Conservation (phyloP, 306 rosid genomes). For the Vigna nakashimae region DNA sequence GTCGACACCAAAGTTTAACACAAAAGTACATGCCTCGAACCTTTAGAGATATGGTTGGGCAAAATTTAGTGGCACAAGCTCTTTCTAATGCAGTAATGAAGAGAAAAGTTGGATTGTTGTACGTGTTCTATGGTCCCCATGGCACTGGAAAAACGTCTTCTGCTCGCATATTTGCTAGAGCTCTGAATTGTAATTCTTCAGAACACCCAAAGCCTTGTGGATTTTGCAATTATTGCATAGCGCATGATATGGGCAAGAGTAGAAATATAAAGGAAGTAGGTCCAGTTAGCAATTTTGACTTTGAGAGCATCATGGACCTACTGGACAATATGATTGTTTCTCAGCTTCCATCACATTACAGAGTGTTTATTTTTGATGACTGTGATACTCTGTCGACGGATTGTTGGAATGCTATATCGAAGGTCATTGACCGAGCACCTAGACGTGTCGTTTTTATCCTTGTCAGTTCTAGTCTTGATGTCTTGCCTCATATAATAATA, state of each 20-base stretch:
- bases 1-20: slow-evolving; percentile 84
- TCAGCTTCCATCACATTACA: slow-evolving; percentile 76
- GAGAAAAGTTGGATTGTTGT: slow-evolving; percentile 83
- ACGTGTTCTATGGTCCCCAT: slow-evolving; percentile 96
- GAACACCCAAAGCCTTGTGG: slow-evolving; percentile 94
- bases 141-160: slow-evolving; percentile 97
- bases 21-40: slow-evolving; percentile 89
- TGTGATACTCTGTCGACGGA: slow-evolving; percentile 81
- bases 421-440: slow-evolving; percentile 98
- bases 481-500: slow-evolving; percentile 94
- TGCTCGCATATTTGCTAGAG: slow-evolving; percentile 93
- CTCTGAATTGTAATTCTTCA: slow-evolving; percentile 86
- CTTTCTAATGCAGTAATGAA: slow-evolving; percentile 87
- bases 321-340: slow-evolving; percentile 82
- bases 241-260: slow-evolving; percentile 83
- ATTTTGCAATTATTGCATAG: slow-evolving; percentile 85
- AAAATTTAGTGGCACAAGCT: slow-evolving; percentile 91
- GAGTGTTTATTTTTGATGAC: slow-evolving; percentile 91
- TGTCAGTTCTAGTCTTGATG: slow-evolving; percentile 96
- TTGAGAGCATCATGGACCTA: slow-evolving; percentile 83
- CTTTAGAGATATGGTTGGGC: slow-evolving; percentile 93
- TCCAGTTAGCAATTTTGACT: slow-evolving; percentile 88
- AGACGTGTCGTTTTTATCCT: slow-evolving; percentile 95
- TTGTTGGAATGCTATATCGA: slow-evolving; percentile 94
- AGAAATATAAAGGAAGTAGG: slow-evolving; percentile 87